These are phyloP conservation scores for Neonectria punicea DNA, from an alignment of 2,329 filamentous ascomycete genomes.

Conservation along the genomic window DNA sequence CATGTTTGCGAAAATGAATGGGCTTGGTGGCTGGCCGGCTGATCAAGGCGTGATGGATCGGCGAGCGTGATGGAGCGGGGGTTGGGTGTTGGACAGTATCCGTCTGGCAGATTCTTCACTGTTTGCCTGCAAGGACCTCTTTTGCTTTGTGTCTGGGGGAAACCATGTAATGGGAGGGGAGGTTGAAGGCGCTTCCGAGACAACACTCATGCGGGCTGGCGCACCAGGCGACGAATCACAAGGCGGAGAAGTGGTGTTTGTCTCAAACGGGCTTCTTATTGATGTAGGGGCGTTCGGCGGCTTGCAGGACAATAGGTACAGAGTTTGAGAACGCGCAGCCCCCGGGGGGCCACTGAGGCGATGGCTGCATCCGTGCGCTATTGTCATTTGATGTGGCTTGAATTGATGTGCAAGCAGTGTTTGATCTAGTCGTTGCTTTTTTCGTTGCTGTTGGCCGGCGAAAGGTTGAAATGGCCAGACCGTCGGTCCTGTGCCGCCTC, in stretches of 20 bases:
- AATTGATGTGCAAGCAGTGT: too few relatives aligned
- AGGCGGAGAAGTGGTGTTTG: not conserved
- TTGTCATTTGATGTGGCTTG: too few relatives aligned
- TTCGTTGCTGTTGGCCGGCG: too few relatives aligned
- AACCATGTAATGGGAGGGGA: not conserved
- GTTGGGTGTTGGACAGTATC: not conserved
- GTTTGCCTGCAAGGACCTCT: not conserved
- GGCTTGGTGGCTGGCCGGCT: not conserved
- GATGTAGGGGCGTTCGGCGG: not conserved
- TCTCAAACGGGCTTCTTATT: not conserved
- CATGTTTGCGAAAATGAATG: not conserved
- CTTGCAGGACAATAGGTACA: not conserved
- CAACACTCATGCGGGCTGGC: not conserved
- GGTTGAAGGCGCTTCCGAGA: not conserved
- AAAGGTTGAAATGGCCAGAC: too few relatives aligned
- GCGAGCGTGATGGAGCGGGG: not conserved
- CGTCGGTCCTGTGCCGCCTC: too few relatives aligned
- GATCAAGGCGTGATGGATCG: not conserved
- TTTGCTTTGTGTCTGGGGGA: not conserved
- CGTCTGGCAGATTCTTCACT: not conserved
- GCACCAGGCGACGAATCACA: not conserved
- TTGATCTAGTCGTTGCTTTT: too few relatives aligned
- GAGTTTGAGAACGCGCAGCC: too few relatives aligned
- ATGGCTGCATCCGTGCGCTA: too few relatives aligned
- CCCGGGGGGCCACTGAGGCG: too few relatives aligned